These are phyloP conservation scores for Xerocomus spinulosus DNA, from an alignment of 768 basidiomycete species.

Conservation along the genomic window DNA sequence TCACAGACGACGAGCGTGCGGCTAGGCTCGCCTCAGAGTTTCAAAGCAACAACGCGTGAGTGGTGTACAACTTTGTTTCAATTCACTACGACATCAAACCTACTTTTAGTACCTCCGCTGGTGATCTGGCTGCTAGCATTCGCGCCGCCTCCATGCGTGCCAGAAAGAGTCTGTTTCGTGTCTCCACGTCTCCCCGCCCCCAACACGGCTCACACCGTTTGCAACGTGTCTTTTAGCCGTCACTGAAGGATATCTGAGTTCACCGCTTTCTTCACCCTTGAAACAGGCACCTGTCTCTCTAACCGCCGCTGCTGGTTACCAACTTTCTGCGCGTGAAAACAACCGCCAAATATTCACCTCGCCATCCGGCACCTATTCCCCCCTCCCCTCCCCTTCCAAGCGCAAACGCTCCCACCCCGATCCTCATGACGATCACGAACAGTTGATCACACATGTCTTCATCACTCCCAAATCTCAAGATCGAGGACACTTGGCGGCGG, in stretches of 20 bases:
- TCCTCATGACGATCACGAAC: constrained; percentile 18
- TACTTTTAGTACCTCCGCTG: constrained; percentile 34
- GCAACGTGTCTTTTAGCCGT: constrained; percentile 43
- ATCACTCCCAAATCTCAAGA: constrained; percentile 21
- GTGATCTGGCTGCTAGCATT: constrained; percentile 51
- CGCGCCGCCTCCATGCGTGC: constrained; percentile 55
- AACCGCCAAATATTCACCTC: constrained; percentile 45
- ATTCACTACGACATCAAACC: constrained; percentile 10
- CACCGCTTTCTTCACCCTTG: constrained; percentile 31
- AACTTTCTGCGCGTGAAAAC: constrained; percentile 54
- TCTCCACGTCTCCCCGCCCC: constrained; percentile 14
- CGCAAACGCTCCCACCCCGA: constrained; percentile 29
- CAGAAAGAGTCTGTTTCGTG: constrained; percentile 49
- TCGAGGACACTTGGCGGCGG: constrained; percentile 20
- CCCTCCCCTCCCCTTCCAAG: constrained; percentile 33
- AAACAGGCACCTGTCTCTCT: constrained; percentile 26
- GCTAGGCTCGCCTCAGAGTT: constrained; percentile 20
- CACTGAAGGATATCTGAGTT: constrained; percentile 55
- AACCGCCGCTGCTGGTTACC: constrained; percentile 32
- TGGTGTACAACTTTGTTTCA: constrained; percentile 8
- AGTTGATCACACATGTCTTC: constrained; percentile 14
- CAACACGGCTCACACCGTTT: constrained; percentile 28
- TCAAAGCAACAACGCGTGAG: constrained; percentile 25
- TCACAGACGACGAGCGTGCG: constrained; percentile 31
- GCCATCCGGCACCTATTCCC: constrained; percentile 30